These are phyloP conservation scores for Flaveria ramosissima DNA, from an alignment of 129 eudicot species.

Conservation along the genomic window DNA sequence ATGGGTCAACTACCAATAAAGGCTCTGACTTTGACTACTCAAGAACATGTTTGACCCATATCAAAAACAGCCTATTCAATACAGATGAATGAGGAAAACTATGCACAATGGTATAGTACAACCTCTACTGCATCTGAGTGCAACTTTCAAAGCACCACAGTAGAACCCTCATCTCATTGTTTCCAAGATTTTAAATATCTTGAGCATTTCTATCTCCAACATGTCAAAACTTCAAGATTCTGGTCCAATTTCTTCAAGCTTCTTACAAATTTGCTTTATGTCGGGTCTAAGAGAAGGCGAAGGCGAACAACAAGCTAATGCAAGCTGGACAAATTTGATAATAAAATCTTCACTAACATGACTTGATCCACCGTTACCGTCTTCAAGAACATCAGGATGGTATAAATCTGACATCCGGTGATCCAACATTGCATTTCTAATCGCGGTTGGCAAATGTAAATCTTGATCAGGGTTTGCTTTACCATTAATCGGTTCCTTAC, in stretches of 20 bases:
- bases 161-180: constrained; percentile 23
- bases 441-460: constrained; percentile 57
- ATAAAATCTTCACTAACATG: constrained; percentile 50
- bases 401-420: constrained; percentile 59
- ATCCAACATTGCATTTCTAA: constrained; percentile 65
- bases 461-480: constrained; percentile 62
- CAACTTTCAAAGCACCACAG: constrained; percentile 34
- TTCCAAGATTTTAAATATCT: constrained; percentile 7
- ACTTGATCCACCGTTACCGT: constrained; percentile 36
- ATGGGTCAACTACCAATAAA: constrained; percentile 34
- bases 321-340: constrained; percentile 67
- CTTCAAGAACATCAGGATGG: constrained; percentile 62
- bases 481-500: constrained; percentile 60
- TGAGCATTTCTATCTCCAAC: constrained; percentile 22
- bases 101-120: constrained; percentile 18
- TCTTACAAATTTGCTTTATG: constrained; percentile 54
- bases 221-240: constrained; percentile 37
- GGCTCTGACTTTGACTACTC: constrained; percentile 34
- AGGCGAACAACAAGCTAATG: constrained; percentile 92
- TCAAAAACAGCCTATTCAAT: constrained; percentile 33
- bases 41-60: constrained; percentile 38
- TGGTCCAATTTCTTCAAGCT: constrained; percentile 67
- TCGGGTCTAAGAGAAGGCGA: constrained; percentile 70
- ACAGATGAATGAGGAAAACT: constrained; percentile 20
- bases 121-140: constrained; percentile 33